phyloP scores from a whole-genome alignment of 2,329 filamentous ascomycete genomes.

The Hypocrella siamensis region DNA sequence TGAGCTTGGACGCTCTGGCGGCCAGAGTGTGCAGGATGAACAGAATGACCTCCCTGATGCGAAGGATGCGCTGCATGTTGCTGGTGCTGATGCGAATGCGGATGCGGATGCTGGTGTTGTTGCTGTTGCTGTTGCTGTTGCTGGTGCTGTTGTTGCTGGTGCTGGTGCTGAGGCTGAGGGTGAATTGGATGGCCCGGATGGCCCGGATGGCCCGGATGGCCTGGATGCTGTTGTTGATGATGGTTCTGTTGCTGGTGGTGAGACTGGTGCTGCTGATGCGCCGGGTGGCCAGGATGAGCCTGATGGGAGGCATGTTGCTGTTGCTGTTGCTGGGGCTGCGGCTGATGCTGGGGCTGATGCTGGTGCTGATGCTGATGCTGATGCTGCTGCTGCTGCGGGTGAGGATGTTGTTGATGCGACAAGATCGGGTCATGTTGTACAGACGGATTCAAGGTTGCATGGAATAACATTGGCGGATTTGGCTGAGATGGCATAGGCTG shows the following conservation, averaged over 20 bases:
- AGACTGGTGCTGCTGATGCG: conserved; percentile 13
- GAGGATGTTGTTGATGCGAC: conserved; percentile 28
- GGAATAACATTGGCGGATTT: conserved; percentile 21
- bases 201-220: conserved; percentile 10
- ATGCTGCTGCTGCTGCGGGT: conserved; percentile 19
- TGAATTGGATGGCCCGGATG: conserved; percentile 9
- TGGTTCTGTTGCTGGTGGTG: conserved; percentile 13
- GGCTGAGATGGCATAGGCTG: conserved; percentile 28
- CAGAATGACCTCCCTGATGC: conserved; percentile 10
- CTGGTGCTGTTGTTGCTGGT: conserved; percentile 7
- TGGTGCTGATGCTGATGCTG: conserved; percentile 19
- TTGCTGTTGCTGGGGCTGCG: conserved; percentile 14
- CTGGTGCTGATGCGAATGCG: conserved; percentile 9
- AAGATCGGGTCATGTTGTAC: conserved; percentile 26
- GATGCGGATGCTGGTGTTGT: conserved; percentile 12
- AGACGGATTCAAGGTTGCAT: conserved; percentile 22
- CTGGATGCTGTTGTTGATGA: conserved; percentile 11
- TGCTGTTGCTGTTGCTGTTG: conserved; percentile 8
- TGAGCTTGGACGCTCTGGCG: conserved; percentile 11
- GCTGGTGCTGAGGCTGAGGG: conserved; percentile 12
- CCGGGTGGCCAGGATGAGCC: conserved; percentile 12
- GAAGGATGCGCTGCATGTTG: conserved; percentile 10
- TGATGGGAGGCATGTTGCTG: conserved; percentile 9
- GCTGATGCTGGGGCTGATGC: conserved; percentile 14
- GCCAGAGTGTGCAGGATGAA: conserved; percentile 8